Evolutionary conservation across 2,329 filamentous ascomycete genomes (phyloP).

Genomic region (Penicillium sp.): DNA sequence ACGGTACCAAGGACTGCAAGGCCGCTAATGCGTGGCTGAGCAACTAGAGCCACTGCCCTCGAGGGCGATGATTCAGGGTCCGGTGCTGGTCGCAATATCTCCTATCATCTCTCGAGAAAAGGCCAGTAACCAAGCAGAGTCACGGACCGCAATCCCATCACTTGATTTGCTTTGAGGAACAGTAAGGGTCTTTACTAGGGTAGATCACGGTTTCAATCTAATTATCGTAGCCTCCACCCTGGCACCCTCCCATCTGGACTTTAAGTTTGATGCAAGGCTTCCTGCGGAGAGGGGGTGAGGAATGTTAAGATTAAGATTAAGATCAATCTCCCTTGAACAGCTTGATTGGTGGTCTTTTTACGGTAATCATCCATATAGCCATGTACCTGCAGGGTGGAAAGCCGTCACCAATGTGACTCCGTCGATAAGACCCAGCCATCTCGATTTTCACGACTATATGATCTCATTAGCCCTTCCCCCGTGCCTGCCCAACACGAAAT

Average conservation of each 20-base stretch:
- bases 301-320: neutral
- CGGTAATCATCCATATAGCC: neutral
- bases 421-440: neutral
- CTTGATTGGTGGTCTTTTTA: neutral
- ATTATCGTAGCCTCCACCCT: neutral
- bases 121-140: neutral
- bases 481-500: neutral
- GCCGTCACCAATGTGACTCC: neutral
- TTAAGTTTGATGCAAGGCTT: constrained; percentile 6
- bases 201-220: constrained; percentile 6
- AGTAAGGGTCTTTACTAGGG: constrained; percentile 11
- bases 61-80: neutral
- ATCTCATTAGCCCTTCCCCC: neutral
- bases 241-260: neutral
- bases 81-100: neutral
- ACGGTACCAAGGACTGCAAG: neutral
- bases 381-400: neutral
- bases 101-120: neutral
- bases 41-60: neutral
- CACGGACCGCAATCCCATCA: neutral
- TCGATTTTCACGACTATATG: neutral
- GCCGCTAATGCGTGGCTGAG: neutral
- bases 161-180: constrained; percentile 2
- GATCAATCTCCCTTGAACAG: neutral
- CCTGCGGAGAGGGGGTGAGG: neutral